Percentiles rank a stretch among this genome's conserved stretches.
These are phyloP conservation scores for Backusella morwellensis DNA, from an alignment of 192 early-diverging fungal genomes.

Conservation along the genomic window DNA sequence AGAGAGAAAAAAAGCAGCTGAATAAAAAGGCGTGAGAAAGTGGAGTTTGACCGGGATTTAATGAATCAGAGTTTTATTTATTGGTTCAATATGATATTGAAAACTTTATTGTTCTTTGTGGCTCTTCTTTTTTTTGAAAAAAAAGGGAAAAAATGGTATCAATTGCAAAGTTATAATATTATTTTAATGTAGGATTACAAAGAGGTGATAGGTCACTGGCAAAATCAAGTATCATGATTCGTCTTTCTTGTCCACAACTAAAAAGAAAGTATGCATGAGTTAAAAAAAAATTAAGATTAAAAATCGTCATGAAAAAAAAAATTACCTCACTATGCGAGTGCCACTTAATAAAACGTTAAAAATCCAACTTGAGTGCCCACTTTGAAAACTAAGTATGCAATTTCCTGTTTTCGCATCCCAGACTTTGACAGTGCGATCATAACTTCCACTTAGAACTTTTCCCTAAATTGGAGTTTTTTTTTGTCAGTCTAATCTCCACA, in stretches of 20 bases:
- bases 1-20: background rate
- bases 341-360: constrained; percentile 93
- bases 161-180: background rate
- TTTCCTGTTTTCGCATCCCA: constrained; percentile 86
- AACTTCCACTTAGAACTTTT: constrained; percentile 83
- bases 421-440: constrained; percentile 91
- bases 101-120: background rate
- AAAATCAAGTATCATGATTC: constrained; percentile 45
- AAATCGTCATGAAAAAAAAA: background rate
- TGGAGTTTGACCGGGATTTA: background rate
- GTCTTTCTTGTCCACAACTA: constrained; percentile 39
- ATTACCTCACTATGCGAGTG: constrained; percentile 49
- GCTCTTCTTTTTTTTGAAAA: background rate
- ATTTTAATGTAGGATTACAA: background rate
- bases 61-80: background rate
- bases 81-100: background rate
- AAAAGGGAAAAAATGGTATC: background rate
- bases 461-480: constrained; percentile 9
- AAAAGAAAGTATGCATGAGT: background rate
- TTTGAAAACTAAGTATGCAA: constrained; percentile 55
- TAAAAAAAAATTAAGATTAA: background rate
- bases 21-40: constrained; percentile 6
- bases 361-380: constrained; percentile 89
- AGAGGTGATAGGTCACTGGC: constrained; percentile 9
- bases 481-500: background rate